phyloP scores from a whole-genome alignment of 1,284 basidiomycete genomes.

The Leccinum variabile region DNA sequence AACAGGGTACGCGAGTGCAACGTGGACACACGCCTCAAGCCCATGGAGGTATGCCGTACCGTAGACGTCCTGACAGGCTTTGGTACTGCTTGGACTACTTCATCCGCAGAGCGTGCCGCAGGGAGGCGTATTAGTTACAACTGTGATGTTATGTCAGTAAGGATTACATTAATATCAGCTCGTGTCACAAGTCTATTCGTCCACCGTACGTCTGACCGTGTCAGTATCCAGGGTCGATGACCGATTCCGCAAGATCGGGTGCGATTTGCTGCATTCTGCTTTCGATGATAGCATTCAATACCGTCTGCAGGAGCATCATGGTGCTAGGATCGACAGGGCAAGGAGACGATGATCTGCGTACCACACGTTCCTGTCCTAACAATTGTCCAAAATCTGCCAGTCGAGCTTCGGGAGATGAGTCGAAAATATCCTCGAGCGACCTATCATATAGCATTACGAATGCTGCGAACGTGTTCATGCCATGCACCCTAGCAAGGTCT shows the following conservation, averaged over 20 bases:
- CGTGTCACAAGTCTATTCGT: slow-evolving; percentile 12
- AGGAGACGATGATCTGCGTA: slow-evolving; percentile 36
- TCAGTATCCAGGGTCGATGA: slow-evolving; percentile 18
- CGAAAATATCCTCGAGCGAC: slow-evolving; percentile 55
- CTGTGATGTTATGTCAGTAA: slow-evolving; percentile 33
- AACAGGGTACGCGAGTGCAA: slow-evolving; percentile 12
- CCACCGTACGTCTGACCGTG: slow-evolving; percentile 8
- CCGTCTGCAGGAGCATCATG: slow-evolving; percentile 20
- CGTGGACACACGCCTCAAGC: slow-evolving; percentile 13
- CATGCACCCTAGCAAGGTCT: slow-evolving; percentile 49
- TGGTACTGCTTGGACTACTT: slow-evolving; percentile 27
- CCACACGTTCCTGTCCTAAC: slow-evolving; percentile 55
- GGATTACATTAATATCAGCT: slow-evolving; percentile 32
- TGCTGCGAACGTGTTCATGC: slow-evolving; percentile 69
- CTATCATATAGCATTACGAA: slow-evolving; percentile 58
- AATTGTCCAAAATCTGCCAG: slow-evolving; percentile 45
- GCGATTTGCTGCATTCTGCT: slow-evolving; percentile 37
- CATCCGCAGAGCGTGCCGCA: slow-evolving; percentile 19
- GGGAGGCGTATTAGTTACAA: slow-evolving; percentile 26
- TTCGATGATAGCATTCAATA: slow-evolving; percentile 42
- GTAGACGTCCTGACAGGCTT: slow-evolving; percentile 13
- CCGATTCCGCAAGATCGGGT: slow-evolving; percentile 12
- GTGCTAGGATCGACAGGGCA: slow-evolving; percentile 10
- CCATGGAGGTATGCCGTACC: slow-evolving; percentile 5
- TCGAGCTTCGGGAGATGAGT: slow-evolving; percentile 49